Conservation (phyloP, 208 protist genomes). For the Trypanosoma melophagium region DNA sequence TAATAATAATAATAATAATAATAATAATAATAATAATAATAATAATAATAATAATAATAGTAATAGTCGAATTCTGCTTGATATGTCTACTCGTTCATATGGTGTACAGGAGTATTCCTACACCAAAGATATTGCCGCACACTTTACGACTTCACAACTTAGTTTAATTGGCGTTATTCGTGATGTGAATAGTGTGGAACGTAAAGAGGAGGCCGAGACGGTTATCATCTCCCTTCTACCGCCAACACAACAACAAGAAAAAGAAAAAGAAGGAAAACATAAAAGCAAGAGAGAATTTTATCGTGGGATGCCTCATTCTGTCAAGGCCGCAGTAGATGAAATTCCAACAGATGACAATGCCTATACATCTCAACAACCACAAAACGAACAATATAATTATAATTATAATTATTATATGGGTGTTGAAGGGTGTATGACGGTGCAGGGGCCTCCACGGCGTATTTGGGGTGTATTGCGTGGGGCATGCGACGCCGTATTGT, state of each 20-base stretch:
- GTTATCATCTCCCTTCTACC: background rate
- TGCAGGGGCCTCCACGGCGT: background rate
- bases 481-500: conserved; percentile 53
- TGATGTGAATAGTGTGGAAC: background rate
- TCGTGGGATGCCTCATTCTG: too few species aligned
- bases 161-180: too few species aligned
- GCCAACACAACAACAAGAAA: background rate
- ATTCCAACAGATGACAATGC: background rate
- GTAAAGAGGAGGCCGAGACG: background rate
- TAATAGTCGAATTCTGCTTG: conserved; percentile 22
- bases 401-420: conserved; percentile 15
- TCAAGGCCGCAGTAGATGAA: background rate
- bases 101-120: conserved; percentile 11
- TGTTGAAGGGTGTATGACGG: conserved; percentile 13
- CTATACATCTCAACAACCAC: too few species aligned
- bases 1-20: background rate
- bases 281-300: too few species aligned
- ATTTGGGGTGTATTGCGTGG: conserved; percentile 12
- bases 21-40: background rate
- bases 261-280: too few species aligned
- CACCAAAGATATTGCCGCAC: conserved; percentile 20
- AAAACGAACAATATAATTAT: too few species aligned
- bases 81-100: conserved; percentile 27
- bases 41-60: background rate
- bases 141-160: conserved; percentile 4